A percentile compares a stretch with the other conserved stretches of the same genome.
These are phyloP conservation scores for Calonectria leucothoes DNA, from an alignment of 2,329 filamentous ascomycete genomes.

Conservation along the genomic window DNA sequence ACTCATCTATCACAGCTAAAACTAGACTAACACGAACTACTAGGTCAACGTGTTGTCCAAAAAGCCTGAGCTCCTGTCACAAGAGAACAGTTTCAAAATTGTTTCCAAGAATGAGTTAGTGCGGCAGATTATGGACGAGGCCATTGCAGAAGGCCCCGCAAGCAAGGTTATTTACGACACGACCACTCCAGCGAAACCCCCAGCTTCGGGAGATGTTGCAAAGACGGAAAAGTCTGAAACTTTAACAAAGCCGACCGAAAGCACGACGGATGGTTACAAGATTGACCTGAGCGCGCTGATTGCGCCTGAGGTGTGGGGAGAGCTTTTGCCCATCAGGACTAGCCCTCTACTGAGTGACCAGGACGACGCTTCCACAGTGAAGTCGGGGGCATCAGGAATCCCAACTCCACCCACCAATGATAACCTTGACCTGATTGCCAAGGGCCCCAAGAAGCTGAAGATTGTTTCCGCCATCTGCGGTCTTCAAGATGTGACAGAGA, in stretches of 20 bases:
- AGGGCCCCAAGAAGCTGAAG: background rate
- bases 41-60: background rate
- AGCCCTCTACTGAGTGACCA: background rate
- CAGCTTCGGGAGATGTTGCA: background rate
- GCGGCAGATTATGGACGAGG: background rate
- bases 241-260: background rate
- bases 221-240: background rate
- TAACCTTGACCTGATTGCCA: background rate
- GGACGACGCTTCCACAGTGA: background rate
- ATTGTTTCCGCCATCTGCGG: background rate
- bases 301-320: background rate
- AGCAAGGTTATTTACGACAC: background rate
- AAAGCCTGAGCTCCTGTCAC: background rate
- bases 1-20: too few relatives aligned
- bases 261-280: background rate
- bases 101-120: background rate
- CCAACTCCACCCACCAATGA: background rate
- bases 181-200: background rate
- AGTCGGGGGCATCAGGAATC: background rate
- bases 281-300: background rate
- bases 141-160: background rate
- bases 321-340: background rate
- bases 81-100: background rate
- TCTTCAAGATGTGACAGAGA: background rate
- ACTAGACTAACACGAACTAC: background rate